These are phyloP conservation scores for Alternaria sp. DNA, from an alignment of 2,329 filamentous ascomycete genomes.

Conservation along the genomic window DNA sequence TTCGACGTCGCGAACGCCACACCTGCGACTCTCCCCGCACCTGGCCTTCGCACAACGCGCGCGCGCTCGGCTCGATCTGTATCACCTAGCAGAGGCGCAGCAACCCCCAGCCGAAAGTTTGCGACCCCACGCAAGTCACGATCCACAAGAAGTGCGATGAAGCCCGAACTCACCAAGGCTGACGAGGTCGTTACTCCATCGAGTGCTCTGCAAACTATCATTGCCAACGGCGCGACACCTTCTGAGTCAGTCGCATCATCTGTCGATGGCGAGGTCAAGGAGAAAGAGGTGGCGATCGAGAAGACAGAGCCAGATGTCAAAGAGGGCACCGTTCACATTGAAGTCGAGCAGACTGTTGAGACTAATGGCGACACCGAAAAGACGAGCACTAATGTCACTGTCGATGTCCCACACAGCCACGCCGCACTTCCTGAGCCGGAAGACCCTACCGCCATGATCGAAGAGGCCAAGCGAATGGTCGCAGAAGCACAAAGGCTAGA, in stretches of 20 bases:
- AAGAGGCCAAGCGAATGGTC: conserved; percentile 88
- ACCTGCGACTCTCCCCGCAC: conserved; percentile 20
- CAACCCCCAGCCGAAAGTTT: conserved; percentile 56
- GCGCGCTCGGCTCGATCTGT: conserved; percentile 67
- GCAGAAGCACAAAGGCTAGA: conserved; percentile 69
- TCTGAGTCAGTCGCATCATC: conserved; percentile 47
- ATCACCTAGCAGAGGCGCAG: conserved; percentile 62
- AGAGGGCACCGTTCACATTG: conserved; percentile 68
- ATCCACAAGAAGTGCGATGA: conserved; percentile 52
- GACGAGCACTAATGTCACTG: conserved; percentile 75
- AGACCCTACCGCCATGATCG: conserved; percentile 83
- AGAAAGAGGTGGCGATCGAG: conserved; percentile 19
- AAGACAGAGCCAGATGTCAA: conserved; percentile 22
- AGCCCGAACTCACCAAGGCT: conserved; percentile 38
- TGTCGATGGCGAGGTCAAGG: conserved; percentile 53
- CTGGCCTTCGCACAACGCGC: conserved; percentile 51
- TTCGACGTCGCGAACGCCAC: conserved; percentile 67
- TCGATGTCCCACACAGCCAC: conserved; percentile 75
- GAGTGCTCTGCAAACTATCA: conserved; percentile 50
- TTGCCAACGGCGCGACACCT: conserved; percentile 42
- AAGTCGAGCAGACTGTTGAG: conserved; percentile 71
- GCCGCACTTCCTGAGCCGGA: conserved; percentile 76
- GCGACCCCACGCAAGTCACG: conserved; percentile 64
- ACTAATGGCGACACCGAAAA: conserved; percentile 69
- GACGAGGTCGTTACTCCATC: conserved; percentile 56